Evolutionary conservation across 768 basidiomycete species (phyloP), one percentile per base, ranked within the genome.

Genomic region (Leccinum incarnatum): DNA sequence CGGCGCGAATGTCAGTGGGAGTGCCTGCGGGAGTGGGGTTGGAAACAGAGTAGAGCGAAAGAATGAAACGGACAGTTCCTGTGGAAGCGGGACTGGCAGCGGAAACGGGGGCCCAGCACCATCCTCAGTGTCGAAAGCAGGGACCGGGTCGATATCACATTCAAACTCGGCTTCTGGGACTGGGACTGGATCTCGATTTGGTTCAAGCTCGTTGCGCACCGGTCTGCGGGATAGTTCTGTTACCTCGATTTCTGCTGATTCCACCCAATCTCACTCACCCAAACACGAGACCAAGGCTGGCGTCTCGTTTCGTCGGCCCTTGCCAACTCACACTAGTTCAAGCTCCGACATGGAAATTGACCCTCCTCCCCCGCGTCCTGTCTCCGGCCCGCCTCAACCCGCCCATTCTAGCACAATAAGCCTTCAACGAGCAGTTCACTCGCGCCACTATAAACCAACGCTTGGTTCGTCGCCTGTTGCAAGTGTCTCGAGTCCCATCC

Each of bases 291-390:
- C 9, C 47, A 63, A 61, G 56, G 23, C 25, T 14, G 57, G 25
- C n/a, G n/a, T 36, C 15, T 29, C 48, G 21, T 53, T 61, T 34
- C 58, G 52, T 48, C 61, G 50, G 32, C 55, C 61, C 32, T 62
- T 58, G 4, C 54, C n/a, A 15, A 19, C 56, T 37, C 56, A 52
- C 60, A n/a, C 55, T 12, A 40, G 17, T 7, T 54, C 57, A 47
- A 58, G 50, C 14, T 51, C 56, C 34, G 63, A 69, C 47, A 72
- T 72, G 69, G 69, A 74, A 52, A 32, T 69, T 34, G 73, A 73
- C 34, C 48, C 25, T 37, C 48, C 25, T 37, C 67, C 65, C 4
- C 47, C 60, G 6, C 69, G 65, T 51, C 29, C 65, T 15, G 49
- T 57, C 36, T 71, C 65, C 19, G 62, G 56, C 5, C 65, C 71